A percentile compares a stretch with the other conserved stretches of the same genome.
Evolutionary conservation across 345 rosid species (phyloP).

Genomic region (Clausena lansium): DNA sequence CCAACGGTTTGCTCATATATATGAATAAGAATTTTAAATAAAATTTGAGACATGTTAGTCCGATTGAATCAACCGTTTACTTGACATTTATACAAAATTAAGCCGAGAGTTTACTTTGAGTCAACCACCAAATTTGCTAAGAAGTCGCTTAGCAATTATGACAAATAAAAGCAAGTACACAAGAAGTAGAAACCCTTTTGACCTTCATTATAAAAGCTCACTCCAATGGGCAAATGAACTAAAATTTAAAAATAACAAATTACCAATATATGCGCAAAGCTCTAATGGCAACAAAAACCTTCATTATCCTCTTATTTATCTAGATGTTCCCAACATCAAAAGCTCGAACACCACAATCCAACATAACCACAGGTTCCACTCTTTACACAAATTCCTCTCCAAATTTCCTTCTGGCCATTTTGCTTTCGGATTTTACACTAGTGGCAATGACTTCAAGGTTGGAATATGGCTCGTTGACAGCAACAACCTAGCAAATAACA

Average conservation of each 20-base stretch:
- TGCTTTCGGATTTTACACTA: background rate
- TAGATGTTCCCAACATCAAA: background rate
- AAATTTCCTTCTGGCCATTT: background rate
- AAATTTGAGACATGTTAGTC: too few relatives aligned
- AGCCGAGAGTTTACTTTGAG: background rate
- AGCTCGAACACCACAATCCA: slow-evolving; percentile 6
- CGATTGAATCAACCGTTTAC: background rate
- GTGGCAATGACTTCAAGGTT: background rate
- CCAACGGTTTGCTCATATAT: too few relatives aligned
- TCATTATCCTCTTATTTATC: background rate
- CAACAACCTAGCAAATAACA: background rate
- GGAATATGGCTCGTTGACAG: slow-evolving; percentile 9
- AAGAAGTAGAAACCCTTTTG: background rate
- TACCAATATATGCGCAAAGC: background rate
- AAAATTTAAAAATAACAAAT: background rate
- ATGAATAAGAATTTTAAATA: too few relatives aligned
- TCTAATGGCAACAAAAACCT: background rate
- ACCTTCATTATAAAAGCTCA: background rate
- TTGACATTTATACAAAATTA: background rate
- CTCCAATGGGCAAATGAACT: background rate
- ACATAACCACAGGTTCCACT: slow-evolving; percentile 8
- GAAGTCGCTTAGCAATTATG: background rate
- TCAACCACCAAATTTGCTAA: background rate
- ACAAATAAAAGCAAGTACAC: too few relatives aligned
- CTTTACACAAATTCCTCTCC: slow-evolving; percentile 5